These are phyloP conservation scores for Penicillium tannophilum DNA, from an alignment of 495 filamentous ascomycete genomes.

Conservation along the genomic window DNA sequence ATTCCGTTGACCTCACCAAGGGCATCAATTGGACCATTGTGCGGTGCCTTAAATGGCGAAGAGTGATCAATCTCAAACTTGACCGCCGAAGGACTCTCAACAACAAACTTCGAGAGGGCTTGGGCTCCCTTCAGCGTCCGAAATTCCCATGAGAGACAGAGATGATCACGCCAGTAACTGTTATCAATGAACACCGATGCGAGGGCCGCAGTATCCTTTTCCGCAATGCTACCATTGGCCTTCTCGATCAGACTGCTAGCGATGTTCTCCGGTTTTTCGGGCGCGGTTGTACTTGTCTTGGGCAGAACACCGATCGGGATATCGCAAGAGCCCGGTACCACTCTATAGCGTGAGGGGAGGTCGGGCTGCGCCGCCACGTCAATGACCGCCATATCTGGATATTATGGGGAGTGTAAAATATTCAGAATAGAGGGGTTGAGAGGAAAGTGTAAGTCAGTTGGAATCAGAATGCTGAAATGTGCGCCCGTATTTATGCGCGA, in stretches of 20 bases:
- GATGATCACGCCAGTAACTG: conserved; percentile 48
- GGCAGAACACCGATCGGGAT: conserved; percentile 43
- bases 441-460: not conserved
- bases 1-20: conserved; percentile 55
- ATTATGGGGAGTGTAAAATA: not conserved
- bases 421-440: not conserved
- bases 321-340: conserved; percentile 62
- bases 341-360: conserved; percentile 54
- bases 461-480: not conserved
- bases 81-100: conserved; percentile 37
- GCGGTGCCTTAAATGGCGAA: conserved; percentile 46
- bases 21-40: conserved; percentile 49
- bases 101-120: conserved; percentile 53
- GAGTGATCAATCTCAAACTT: conserved; percentile 54
- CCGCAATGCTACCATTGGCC: conserved; percentile 51
- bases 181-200: conserved; percentile 48
- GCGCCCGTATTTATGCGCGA: not conserved
- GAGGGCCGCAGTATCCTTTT: conserved; percentile 33
- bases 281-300: conserved; percentile 26
- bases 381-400: conserved; percentile 14
- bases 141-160: conserved; percentile 47
- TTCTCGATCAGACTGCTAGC: conserved; percentile 44
- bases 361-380: conserved; percentile 4
- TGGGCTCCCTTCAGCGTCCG: conserved; percentile 56
- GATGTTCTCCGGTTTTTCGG: conserved; percentile 48